Conservation (phyloP, 768 basidiomycete species). For the Trametes gibbosa region DNA sequence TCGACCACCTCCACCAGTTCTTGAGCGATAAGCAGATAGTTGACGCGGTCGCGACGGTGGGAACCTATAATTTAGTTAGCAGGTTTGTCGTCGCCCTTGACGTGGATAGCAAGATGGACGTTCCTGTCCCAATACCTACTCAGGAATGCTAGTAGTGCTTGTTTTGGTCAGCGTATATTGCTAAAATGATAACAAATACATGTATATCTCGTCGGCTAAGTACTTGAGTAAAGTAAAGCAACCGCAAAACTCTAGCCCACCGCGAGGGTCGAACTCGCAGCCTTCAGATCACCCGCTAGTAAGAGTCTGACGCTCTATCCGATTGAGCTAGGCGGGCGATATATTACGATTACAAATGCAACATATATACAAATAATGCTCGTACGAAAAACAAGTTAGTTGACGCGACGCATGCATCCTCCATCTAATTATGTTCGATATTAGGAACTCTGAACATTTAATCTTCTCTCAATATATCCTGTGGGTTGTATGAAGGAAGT, state of each 20-base stretch:
- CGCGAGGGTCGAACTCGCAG: slow-evolving; percentile 65
- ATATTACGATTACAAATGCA: too few relatives aligned
- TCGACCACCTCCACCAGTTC: slow-evolving; percentile 25
- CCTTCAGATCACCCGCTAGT: slow-evolving; percentile 45
- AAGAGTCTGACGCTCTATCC: slow-evolving; percentile 57
- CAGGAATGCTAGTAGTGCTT: neutral
- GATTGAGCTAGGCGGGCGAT: slow-evolving; percentile 17
- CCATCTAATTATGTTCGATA: too few relatives aligned
- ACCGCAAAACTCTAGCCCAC: slow-evolving; percentile 41
- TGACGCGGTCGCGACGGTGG: slow-evolving; percentile 31
- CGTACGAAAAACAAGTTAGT: too few relatives aligned
- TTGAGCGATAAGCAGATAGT: slow-evolving; percentile 32
- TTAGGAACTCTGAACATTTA: too few relatives aligned
- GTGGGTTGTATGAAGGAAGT: too few relatives aligned
- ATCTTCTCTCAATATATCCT: too few relatives aligned
- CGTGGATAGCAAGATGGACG: slow-evolving; percentile 32
- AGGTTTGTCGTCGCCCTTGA: slow-evolving; percentile 34
- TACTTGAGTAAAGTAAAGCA: too few relatives aligned
- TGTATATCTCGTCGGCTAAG: too few relatives aligned
- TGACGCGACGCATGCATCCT: too few relatives aligned
- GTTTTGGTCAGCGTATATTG: too few relatives aligned
- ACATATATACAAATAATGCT: neutral
- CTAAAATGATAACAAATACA: too few relatives aligned
- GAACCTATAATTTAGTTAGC: slow-evolving; percentile 31
- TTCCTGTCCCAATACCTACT: slow-evolving; percentile 29